Evolutionary conservation across 768 basidiomycete species (phyloP), one percentile per base, ranked within the genome.

Genomic region (Suillus spraguei): DNA sequence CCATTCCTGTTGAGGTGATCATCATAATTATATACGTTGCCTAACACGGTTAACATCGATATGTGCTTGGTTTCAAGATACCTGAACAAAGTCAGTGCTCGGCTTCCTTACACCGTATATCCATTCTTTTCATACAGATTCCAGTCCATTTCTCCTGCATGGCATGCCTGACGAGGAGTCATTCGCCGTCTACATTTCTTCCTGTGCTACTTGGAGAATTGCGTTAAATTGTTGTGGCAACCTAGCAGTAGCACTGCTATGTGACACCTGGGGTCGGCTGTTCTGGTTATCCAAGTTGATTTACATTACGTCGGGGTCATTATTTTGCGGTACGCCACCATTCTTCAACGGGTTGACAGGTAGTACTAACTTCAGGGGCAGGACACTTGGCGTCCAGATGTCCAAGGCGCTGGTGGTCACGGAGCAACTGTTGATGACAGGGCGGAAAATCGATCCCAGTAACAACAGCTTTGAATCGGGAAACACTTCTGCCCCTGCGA

Each of bases 161-260:
- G 47, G 14, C 24, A 24, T 49, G 47, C 24, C 13, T 28, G 32
- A 20, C 17, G 8, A 53, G 28, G 50, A 9, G 33, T 33, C 52
- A n/a, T 20, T 6, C 13, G 32, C 32, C 20, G 13, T 53, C 20
- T 10, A 11, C 17, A 6, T 52, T 52, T 9, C 5, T 32, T 53
- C 32, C 32, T 53, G 5, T 4, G 28, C 4, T 53, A 33, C 17
- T 11, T 6, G 52, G 6, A 33, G 32, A 33, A 32, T n/a, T 53
- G 49, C 17, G 5, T 52, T 9, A 4, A 16, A 16, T 6, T 49
- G 50, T 20, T 33, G 32, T 33, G 20, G 10, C 28, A 17, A 33
- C 20, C 32, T 32, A 52, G 50, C 50, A 50, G 17, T 52, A 32
- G 17, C 50, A 53, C 52, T 53, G 52, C 17, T 33, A 53, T 53